Percentiles rank a stretch among this genome's conserved stretches.
Evolutionary conservation across 257 asterid species (phyloP).

Genomic region (Oldenlandia corymbosa): DNA sequence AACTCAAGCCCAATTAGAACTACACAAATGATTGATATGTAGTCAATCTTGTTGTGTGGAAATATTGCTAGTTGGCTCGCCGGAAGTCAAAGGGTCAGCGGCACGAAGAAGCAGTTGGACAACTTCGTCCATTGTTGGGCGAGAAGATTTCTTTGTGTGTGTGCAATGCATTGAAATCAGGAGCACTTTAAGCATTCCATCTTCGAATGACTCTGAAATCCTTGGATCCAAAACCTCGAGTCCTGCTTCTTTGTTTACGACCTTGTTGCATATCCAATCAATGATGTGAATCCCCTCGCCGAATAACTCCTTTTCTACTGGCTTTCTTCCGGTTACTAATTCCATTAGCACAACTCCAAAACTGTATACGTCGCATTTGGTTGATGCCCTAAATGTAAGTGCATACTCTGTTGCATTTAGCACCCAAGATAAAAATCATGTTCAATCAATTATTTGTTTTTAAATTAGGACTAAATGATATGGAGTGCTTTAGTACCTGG

Average conservation of each 20-base stretch:
- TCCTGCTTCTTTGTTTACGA: conserved; percentile 65
- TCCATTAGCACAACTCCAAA: conserved; percentile 91
- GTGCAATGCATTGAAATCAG: conserved; percentile 81
- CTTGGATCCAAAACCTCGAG: conserved; percentile 57
- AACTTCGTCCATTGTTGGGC: conserved; percentile 82
- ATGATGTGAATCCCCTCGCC: conserved; percentile 85
- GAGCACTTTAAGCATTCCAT: conserved; percentile 79
- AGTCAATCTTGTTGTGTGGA: too few relatives aligned
- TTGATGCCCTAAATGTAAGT: conserved; percentile 79
- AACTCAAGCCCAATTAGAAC: too few relatives aligned
- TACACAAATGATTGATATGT: too few relatives aligned
- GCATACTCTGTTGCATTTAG: conserved; percentile 60
- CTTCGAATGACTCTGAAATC: conserved; percentile 50
- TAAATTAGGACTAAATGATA: too few relatives aligned
- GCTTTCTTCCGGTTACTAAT: conserved; percentile 78
- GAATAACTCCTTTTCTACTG: conserved; percentile 72
- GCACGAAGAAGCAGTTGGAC: conserved; percentile 67
- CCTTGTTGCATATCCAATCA: conserved; percentile 62
- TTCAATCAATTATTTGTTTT: too few relatives aligned
- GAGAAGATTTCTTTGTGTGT: conserved; percentile 56
- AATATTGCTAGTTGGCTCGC: too few relatives aligned
- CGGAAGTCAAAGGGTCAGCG: conserved; percentile 75
- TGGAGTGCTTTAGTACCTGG: too few relatives aligned
- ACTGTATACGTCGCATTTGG: conserved; percentile 91
- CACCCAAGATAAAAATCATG: too few relatives aligned